Percentiles rank a stretch among this genome's conserved stretches.
Evolutionary conservation across 148 eudicot species (phyloP).

Genomic region (Chenopodium quinoa): DNA sequence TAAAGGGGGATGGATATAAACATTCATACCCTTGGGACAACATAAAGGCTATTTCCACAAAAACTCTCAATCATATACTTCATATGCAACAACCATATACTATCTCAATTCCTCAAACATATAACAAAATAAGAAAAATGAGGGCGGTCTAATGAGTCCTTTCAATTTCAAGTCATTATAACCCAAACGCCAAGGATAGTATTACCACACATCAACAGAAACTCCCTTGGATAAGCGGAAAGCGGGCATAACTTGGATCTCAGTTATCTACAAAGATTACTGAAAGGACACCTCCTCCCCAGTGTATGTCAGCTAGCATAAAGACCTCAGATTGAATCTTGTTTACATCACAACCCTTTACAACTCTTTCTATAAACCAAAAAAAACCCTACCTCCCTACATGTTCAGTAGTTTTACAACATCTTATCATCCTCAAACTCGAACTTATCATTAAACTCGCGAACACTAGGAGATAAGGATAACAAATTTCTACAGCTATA

Average conservation of each 20-base stretch:
- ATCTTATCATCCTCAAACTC: conserved; percentile 1
- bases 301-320: too few relatives aligned
- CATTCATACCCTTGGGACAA: not conserved
- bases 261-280: not conserved
- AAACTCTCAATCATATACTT: not conserved
- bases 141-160: not conserved
- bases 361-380: too few relatives aligned
- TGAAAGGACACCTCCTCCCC: not conserved
- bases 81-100: not conserved
- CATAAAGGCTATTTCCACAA: not conserved
- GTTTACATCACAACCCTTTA: too few relatives aligned
- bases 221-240: conserved; percentile 8
- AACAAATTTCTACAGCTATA: conserved; percentile 12
- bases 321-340: too few relatives aligned
- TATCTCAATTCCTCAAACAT: not conserved
- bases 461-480: conserved; percentile 4
- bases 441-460: conserved; percentile 10
- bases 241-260: not conserved
- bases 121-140: not conserved
- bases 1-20: too few relatives aligned
- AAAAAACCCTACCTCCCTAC: not conserved
- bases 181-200: not conserved
- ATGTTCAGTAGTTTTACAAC: not conserved
- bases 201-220: not conserved
- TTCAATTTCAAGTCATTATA: not conserved